Percentiles rank a stretch among this genome's conserved stretches.
These are phyloP conservation scores for Endothia cerciana DNA, from an alignment of 2,329 filamentous ascomycete species.

Conservation along the genomic window DNA sequence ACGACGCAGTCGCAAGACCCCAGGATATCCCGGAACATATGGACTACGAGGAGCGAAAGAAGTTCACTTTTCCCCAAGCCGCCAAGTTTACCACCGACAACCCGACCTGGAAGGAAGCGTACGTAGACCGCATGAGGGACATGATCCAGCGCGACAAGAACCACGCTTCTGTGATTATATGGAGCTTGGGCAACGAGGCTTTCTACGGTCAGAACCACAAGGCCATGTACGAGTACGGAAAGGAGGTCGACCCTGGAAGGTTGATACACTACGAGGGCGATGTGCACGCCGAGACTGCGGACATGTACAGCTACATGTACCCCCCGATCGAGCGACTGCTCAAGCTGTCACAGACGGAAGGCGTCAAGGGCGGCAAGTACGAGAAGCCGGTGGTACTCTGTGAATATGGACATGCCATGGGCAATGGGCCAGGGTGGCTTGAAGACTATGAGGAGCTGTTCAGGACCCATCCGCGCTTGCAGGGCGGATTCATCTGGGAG, in stretches of 20 bases:
- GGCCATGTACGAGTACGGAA: constrained; percentile 68
- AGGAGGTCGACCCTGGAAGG: constrained; percentile 59
- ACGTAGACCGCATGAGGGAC: constrained; percentile 68
- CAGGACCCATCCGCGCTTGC: constrained; percentile 60
- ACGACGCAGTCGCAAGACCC: constrained; percentile 52
- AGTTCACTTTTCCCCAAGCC: constrained; percentile 56
- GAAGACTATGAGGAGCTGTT: constrained; percentile 71
- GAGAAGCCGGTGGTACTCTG: constrained; percentile 64
- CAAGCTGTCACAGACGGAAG: constrained; percentile 47
- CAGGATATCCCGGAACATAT: constrained; percentile 57
- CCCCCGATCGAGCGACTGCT: constrained; percentile 56
- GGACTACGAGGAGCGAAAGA: constrained; percentile 64
- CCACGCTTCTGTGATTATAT: constrained; percentile 71
- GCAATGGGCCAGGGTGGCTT: constrained; percentile 72
- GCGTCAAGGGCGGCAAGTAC: constrained; percentile 48
- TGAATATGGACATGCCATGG: constrained; percentile 69
- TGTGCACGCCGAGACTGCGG: constrained; percentile 58
- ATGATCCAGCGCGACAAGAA: constrained; percentile 72
- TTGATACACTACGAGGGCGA: constrained; percentile 72
- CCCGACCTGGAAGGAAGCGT: constrained; percentile 63
- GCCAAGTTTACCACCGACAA: constrained; percentile 66
- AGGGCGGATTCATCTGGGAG: constrained; percentile 71
- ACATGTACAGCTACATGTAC: constrained; percentile 74
- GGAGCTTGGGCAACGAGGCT: constrained; percentile 75
- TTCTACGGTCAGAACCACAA: constrained; percentile 72